Base-by-base conservation (phyloP, 352 stramenopile genomes). In the Phytophthora agathidicida region DNA sequence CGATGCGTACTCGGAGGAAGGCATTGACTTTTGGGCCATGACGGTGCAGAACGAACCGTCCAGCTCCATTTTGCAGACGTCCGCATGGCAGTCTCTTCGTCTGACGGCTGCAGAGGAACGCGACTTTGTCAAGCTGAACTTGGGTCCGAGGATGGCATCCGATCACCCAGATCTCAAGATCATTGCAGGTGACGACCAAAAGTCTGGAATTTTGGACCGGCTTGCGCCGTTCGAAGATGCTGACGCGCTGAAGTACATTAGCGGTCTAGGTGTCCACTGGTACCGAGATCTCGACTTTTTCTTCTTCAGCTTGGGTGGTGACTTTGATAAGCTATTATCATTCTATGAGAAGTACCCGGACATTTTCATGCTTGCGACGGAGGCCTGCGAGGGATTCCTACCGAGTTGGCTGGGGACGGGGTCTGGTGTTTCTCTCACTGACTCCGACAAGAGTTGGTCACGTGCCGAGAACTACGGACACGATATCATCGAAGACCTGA, bases 401-500 rank as follows among this genome's bases (percentile, higher is more conserved):
- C 53, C 71, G 24, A 51, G 71, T 20, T 64, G 59, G n/a, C n/a
- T 85, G 10, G 75, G 71, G 45, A 86, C 77, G 3, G 77, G 80
- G 0, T 60, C 73, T 1, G 70, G 72, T 14, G 56, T 80, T 14
- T 85, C 78, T 41, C 51, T 75, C 3, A 41, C 38, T 62, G 26
- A 71, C 73, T 11, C 47, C 44, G 16, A 64, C 56, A 26, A 60
- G 60, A 41, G 59, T 65, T 96, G 86, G 85, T 55, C 75, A 7
- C 78, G 86, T 14, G 86, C 62, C 10, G 79, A 97, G 49, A 78
- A 84, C 47, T 89, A 94, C 37, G 78, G 75, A 11, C 82, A 86
- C 30, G 87, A 96, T 58, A 93, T 97, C 39, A 88, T 97, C 41
- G 75, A 86, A 54, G 86, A 96, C 66, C 35, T 96, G 14, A 82